Conservation (phyloP, 495 filamentous ascomycete species). For the Aspergillus egyptiacus region DNA sequence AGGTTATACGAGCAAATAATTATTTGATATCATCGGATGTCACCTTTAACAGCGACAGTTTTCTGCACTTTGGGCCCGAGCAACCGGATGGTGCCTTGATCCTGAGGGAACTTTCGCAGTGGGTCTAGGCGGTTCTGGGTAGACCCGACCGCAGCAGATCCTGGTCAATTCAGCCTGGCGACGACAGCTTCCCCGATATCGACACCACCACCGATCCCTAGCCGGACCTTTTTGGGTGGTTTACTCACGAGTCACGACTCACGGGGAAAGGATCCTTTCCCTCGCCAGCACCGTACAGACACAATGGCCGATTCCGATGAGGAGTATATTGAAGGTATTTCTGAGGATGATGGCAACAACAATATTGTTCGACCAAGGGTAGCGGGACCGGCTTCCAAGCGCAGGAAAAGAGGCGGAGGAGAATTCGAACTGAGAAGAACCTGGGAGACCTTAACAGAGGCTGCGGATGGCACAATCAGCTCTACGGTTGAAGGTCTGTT, state of each 20-base stretch:
- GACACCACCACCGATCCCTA: constrained; percentile 59
- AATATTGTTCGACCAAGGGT: constrained; percentile 39
- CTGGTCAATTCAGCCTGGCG: too few relatives aligned
- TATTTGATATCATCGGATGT: too few relatives aligned
- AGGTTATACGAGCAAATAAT: too few relatives aligned
- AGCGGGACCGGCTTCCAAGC: constrained; percentile 27
- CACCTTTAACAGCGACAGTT: too few relatives aligned
- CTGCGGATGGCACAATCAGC: constrained; percentile 67
- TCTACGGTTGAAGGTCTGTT: constrained; percentile 61
- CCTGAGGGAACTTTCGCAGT: too few relatives aligned
- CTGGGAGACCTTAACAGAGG: constrained; percentile 65
- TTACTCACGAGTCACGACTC: background rate
- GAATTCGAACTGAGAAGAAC: constrained; percentile 51
- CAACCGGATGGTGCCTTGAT: too few relatives aligned
- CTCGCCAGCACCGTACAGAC: background rate
- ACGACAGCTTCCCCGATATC: too few relatives aligned
- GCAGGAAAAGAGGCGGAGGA: constrained; percentile 51
- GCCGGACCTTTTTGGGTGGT: constrained; percentile 12
- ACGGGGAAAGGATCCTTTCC: background rate
- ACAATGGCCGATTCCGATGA: constrained; percentile 60
- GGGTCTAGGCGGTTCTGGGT: too few relatives aligned
- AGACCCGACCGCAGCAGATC: too few relatives aligned
- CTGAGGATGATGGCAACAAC: constrained; percentile 80
- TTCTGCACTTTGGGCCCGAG: too few relatives aligned
- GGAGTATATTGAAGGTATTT: constrained; percentile 72